Evolutionary conservation across 345 rosid species (phyloP).

Genomic region (Firmiana major): DNA sequence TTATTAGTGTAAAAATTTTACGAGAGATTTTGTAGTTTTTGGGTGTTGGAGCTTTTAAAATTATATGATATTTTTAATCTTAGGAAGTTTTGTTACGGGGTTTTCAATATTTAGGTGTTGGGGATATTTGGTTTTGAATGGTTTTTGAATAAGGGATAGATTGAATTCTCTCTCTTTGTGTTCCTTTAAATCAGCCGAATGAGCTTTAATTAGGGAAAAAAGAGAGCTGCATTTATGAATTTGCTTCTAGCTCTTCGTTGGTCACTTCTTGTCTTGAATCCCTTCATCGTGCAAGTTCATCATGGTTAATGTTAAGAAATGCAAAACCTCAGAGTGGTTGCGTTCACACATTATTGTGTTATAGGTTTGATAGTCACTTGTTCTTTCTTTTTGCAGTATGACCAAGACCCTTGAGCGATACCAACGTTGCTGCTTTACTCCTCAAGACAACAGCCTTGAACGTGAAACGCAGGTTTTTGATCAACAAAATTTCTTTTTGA

Average conservation of each 20-base stretch:
- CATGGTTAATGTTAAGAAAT: background rate
- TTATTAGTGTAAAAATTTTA: too few relatives aligned
- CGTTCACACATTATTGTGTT: background rate
- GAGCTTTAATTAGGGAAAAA: too few relatives aligned
- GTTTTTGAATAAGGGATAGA: too few relatives aligned
- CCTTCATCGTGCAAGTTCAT: background rate
- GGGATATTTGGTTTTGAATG: too few relatives aligned
- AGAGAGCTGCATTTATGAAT: background rate
- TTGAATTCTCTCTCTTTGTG: too few relatives aligned
- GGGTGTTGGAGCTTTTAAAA: too few relatives aligned
- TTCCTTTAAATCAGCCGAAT: too few relatives aligned
- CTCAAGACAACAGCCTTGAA: conserved; percentile 50
- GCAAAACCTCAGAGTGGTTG: background rate
- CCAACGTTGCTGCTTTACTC: conserved; percentile 57
- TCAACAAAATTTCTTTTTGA: background rate
- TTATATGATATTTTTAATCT: too few relatives aligned
- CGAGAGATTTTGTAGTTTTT: too few relatives aligned
- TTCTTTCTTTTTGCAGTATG: conserved; percentile 30
- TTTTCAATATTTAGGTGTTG: too few relatives aligned
- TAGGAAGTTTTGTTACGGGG: too few relatives aligned
- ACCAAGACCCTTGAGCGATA: conserved; percentile 68
- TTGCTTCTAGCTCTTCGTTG: background rate
- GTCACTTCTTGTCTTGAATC: background rate
- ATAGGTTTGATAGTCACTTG: background rate
- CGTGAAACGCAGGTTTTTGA: conserved; percentile 63